Conservation (phyloP, 305 asterid species). For the Lippia alba region DNA sequence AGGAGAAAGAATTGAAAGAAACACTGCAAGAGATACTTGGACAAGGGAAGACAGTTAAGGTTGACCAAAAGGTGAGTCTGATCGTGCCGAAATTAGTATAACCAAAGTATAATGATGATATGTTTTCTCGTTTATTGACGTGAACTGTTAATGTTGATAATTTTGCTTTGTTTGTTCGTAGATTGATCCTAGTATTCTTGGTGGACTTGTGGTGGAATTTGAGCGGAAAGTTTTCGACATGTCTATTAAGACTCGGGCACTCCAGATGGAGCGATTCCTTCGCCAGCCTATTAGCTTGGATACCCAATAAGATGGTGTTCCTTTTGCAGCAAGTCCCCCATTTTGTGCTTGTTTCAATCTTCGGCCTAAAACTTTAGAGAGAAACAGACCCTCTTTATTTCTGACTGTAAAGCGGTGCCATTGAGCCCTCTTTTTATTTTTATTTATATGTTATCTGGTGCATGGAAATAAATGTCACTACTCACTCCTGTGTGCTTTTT, state of each 20-base stretch:
- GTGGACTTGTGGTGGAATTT: slow-evolving; percentile 88
- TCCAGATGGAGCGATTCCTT: slow-evolving; percentile 96
- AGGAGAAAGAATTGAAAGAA: slow-evolving; percentile 91
- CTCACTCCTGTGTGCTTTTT: slow-evolving; percentile 7
- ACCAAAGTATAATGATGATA: background rate
- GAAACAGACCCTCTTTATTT: slow-evolving; percentile 1
- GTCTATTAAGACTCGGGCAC: slow-evolving; percentile 92
- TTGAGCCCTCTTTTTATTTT: background rate
- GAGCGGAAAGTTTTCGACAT: slow-evolving; percentile 82
- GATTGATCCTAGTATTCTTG: slow-evolving; percentile 94
- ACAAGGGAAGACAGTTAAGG: slow-evolving; percentile 70
- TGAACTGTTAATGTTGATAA: slow-evolving; percentile 8
- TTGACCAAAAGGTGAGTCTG: slow-evolving; percentile 77
- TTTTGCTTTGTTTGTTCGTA: slow-evolving; percentile 35
- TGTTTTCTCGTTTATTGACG: background rate
- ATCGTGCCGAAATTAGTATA: background rate
- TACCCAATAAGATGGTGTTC: slow-evolving; percentile 33
- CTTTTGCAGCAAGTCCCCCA: background rate
- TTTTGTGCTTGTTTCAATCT: slow-evolving; percentile 3
- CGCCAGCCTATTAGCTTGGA: slow-evolving; percentile 74
- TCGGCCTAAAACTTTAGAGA: slow-evolving; percentile 15
- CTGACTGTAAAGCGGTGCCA: slow-evolving; percentile 8
- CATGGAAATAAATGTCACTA: slow-evolving; percentile 34
- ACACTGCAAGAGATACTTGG: slow-evolving; percentile 82
- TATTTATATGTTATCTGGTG: slow-evolving; percentile 4